Percentiles rank a stretch among this genome's conserved stretches.
Conservation (phyloP, 805 yeast genomes). For the Ogataea glucozyma region DNA sequence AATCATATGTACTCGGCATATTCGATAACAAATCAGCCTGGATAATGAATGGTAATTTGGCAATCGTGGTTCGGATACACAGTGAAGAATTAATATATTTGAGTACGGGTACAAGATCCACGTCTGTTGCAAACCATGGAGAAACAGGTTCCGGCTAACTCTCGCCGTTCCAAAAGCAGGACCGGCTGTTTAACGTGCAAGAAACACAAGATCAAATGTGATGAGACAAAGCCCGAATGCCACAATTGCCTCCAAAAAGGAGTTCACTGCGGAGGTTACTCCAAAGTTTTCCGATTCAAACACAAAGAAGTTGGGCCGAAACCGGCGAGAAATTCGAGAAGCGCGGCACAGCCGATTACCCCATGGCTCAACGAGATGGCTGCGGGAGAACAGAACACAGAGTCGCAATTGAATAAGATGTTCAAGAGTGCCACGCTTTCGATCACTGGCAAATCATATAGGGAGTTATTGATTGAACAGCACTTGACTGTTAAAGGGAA, state of each 20-base stretch:
- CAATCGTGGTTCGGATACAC: too few relatives aligned
- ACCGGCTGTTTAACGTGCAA: conserved; percentile 45
- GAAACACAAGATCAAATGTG: conserved; percentile 42
- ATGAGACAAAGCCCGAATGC: conserved; percentile 43
- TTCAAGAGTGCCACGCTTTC: conserved; percentile 19
- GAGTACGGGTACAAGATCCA: background rate
- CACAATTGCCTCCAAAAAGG: conserved; percentile 37
- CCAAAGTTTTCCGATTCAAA: conserved; percentile 16
- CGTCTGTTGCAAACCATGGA: background rate
- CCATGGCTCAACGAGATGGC: conserved; percentile 3
- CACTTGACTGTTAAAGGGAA: conserved; percentile 18
- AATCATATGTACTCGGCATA: too few relatives aligned
- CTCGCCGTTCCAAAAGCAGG: conserved; percentile 15
- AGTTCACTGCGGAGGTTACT: conserved; percentile 21
- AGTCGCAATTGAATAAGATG: conserved; percentile 1
- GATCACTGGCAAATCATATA: conserved; percentile 20
- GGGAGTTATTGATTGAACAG: conserved; percentile 19
- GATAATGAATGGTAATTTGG: too few relatives aligned
- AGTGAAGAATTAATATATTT: too few relatives aligned
- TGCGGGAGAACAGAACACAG: background rate
- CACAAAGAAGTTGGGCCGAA: conserved; percentile 8
- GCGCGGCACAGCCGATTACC: background rate
- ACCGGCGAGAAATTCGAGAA: background rate
- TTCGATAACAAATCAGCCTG: too few relatives aligned
- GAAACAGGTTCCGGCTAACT: background rate